Evolutionary conservation across 1,284 basidiomycete species (phyloP).

Genomic region (Laetiporus sulphureus): DNA sequence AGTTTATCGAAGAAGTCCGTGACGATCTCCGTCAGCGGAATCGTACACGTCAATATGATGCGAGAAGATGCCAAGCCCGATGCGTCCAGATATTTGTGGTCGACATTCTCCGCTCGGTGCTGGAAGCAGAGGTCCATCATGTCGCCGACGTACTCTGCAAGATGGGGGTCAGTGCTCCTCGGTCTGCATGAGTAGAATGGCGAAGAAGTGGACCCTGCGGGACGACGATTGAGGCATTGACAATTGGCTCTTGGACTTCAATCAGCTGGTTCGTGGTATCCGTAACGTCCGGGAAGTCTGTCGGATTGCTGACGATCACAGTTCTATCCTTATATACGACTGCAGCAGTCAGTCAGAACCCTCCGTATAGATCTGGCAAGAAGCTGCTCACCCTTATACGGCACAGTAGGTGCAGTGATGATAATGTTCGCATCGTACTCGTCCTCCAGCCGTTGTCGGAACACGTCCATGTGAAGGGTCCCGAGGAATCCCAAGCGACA

Average conservation of each 20-base stretch:
- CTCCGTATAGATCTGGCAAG: conserved; percentile 5
- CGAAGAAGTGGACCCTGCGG: conserved; percentile 61
- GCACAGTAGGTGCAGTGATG: conserved; percentile 90
- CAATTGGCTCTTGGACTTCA: conserved; percentile 83
- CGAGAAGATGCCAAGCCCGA: conserved; percentile 46
- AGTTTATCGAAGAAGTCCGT: conserved; percentile 91
- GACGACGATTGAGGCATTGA: conserved; percentile 89
- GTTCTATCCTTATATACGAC: conserved; percentile 72
- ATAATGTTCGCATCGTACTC: conserved; percentile 91
- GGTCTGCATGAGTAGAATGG: neutral
- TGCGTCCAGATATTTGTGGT: conserved; percentile 74
- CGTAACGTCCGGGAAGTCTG: conserved; percentile 81
- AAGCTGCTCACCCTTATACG: conserved; percentile 67
- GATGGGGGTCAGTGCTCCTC: neutral
- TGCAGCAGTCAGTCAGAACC: conserved; percentile 23
- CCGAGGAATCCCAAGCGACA: conserved; percentile 94
- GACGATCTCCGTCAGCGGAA: conserved; percentile 90
- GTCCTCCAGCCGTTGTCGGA: conserved; percentile 93
- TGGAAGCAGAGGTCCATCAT: conserved; percentile 90
- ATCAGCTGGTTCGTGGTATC: conserved; percentile 60
- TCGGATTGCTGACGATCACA: conserved; percentile 81
- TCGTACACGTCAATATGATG: conserved; percentile 70
- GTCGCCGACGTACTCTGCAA: conserved; percentile 73
- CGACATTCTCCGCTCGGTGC: conserved; percentile 72
- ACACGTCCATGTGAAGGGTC: conserved; percentile 96